Evolutionary conservation across 2,329 filamentous ascomycete genomes (phyloP).

Genomic region (Phialocephala subalpina): DNA sequence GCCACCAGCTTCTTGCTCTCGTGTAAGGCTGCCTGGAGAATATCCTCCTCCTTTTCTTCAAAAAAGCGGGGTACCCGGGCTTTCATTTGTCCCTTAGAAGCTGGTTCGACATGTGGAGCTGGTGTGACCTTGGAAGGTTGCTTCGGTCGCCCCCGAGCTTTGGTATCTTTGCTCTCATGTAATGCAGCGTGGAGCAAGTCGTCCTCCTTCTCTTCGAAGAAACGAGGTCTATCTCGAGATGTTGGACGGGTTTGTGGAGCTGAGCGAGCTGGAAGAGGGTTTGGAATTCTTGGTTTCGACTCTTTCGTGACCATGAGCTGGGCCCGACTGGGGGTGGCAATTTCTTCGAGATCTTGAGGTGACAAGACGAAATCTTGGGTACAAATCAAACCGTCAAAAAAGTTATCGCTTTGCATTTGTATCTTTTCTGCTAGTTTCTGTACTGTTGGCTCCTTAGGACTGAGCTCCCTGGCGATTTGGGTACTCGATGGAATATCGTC

Average conservation of each 20-base stretch:
- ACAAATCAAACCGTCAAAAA: slow-evolving; percentile 32
- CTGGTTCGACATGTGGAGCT: background rate
- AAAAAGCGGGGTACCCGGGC: slow-evolving; percentile 30
- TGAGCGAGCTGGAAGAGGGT: too few relatives aligned
- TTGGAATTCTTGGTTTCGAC: background rate
- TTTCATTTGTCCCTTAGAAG: background rate
- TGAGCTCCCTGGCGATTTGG: slow-evolving; percentile 36
- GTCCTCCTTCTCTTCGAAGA: slow-evolving; percentile 40
- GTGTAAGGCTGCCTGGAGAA: slow-evolving; percentile 35
- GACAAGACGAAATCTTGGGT: slow-evolving; percentile 57
- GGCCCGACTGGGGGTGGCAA: slow-evolving; percentile 42
- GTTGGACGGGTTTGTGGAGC: slow-evolving; percentile 11
- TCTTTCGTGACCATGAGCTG: slow-evolving; percentile 6
- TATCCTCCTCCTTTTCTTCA: slow-evolving; percentile 41
- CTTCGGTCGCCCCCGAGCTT: background rate
- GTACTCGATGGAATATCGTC: slow-evolving; percentile 38
- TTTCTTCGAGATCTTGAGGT: slow-evolving; percentile 55
- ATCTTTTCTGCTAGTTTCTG: background rate
- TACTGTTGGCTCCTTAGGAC: slow-evolving; percentile 15
- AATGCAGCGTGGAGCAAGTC: slow-evolving; percentile 35
- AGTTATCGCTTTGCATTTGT: too few relatives aligned
- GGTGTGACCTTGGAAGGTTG: background rate
- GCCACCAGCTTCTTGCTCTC: slow-evolving; percentile 31
- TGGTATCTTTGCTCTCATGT: slow-evolving; percentile 29
- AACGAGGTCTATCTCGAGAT: slow-evolving; percentile 27